A percentile compares a stretch with the other conserved stretches of the same genome.
Evolutionary conservation across 805 yeast species (phyloP).

Genomic region (Wickerhamiella bombiphila): DNA sequence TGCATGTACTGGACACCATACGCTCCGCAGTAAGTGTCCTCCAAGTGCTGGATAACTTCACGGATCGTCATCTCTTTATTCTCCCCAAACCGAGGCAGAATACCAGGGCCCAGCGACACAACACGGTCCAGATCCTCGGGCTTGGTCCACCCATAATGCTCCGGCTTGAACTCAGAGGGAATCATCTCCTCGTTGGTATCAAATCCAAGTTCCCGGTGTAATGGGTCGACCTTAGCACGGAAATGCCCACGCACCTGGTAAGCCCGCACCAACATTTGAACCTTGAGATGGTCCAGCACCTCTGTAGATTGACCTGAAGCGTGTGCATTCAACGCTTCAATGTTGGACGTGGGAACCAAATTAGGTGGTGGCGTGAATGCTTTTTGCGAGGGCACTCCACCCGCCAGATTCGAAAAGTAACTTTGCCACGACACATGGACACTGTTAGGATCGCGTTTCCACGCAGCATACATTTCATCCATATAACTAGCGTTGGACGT

Average conservation of each 20-base stretch:
- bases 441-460: slow-evolving; percentile 78
- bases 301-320: slow-evolving; percentile 23
- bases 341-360: slow-evolving; percentile 33
- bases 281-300: slow-evolving; percentile 62
- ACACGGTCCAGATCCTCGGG: slow-evolving; percentile 60
- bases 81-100: slow-evolving; percentile 76
- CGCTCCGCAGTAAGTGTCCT: slow-evolving; percentile 68
- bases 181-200: slow-evolving; percentile 25
- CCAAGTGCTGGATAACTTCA: slow-evolving; percentile 67
- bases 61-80: slow-evolving; percentile 50
- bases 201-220: slow-evolving; percentile 75
- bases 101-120: slow-evolving; percentile 93
- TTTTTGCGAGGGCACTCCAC: slow-evolving; percentile 46
- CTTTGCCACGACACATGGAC: slow-evolving; percentile 95
- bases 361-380: slow-evolving; percentile 92
- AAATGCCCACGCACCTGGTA: slow-evolving; percentile 98
- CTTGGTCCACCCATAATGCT: slow-evolving; percentile 81
- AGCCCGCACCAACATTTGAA: slow-evolving; percentile 92
- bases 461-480: slow-evolving; percentile 94
- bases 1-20: slow-evolving; percentile 95
- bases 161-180: slow-evolving; percentile 83
- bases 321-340: slow-evolving; percentile 27
- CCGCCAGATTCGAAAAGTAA: slow-evolving; percentile 80
- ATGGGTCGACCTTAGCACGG: slow-evolving; percentile 91
- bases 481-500: slow-evolving; percentile 80